Evolutionary conservation across 805 yeast genomes (phyloP).

Genomic region (Yamadazyma tumulicola): DNA sequence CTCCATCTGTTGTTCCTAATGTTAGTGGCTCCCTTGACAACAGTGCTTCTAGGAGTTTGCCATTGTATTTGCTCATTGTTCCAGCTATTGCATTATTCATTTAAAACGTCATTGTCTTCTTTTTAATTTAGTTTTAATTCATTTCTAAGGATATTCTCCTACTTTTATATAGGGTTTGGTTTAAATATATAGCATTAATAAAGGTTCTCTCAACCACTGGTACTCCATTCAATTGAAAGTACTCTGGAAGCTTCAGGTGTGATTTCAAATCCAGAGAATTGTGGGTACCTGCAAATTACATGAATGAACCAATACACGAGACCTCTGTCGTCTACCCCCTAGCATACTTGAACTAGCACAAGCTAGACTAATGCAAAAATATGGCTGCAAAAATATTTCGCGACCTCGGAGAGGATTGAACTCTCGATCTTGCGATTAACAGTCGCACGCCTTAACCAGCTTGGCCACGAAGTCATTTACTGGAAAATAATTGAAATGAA

Average conservation of each 20-base stretch:
- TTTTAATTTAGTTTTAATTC: constrained; percentile 1
- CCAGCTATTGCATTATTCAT: constrained; percentile 3
- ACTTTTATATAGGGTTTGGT: constrained; percentile 2
- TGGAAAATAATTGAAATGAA: no score
- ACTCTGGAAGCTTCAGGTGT: no score
- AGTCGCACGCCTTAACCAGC: constrained; percentile 51
- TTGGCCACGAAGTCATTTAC: constrained; percentile 47
- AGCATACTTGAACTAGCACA: no score
- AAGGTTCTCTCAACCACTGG: no score
- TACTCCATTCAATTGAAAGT: no score
- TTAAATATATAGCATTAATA: neutral
- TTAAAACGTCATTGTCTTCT: neutral
- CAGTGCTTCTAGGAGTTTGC: neutral
- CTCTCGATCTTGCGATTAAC: constrained; percentile 49
- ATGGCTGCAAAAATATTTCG: constrained; percentile 2
- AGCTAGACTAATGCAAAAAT: constrained; percentile 1
- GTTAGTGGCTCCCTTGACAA: constrained; percentile 4
- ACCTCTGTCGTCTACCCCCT: no score
- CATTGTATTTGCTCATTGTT: neutral
- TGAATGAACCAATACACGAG: no score
- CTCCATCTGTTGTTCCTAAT: neutral
- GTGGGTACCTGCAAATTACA: no score
- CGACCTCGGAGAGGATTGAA: constrained; percentile 50
- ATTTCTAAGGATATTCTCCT: no score
- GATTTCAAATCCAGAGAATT: no score